phyloP scores from a whole-genome alignment of 139 green algal species.

The Mesotaenium endlicherianum region DNA sequence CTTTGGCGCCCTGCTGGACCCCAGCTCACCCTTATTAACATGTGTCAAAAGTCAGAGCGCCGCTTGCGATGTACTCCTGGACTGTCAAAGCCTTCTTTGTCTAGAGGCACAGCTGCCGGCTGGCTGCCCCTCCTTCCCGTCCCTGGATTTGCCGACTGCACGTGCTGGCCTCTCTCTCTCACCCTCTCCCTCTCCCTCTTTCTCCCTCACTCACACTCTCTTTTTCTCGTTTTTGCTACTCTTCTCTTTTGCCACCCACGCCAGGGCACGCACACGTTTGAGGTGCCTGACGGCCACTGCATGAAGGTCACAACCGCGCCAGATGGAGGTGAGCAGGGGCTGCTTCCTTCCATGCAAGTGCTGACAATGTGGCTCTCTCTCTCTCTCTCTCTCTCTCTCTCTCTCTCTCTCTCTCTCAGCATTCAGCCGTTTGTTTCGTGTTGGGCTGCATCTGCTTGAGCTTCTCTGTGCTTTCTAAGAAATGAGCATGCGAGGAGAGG shows the following conservation, averaged over 20 bases:
- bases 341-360: neutral
- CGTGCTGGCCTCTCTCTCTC: neutral
- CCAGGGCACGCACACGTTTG: constrained; percentile 61
- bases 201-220: neutral
- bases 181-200: neutral
- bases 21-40: neutral
- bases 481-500: no score
- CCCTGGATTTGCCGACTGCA: neutral
- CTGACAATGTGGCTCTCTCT: neutral
- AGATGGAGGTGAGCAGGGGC: neutral
- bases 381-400: neutral
- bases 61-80: no score
- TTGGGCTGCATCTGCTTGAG: neutral
- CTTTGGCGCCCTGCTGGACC: neutral
- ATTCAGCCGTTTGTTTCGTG: neutral
- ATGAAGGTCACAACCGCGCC: no score
- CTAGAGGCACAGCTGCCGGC: neutral
- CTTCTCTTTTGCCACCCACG: neutral
- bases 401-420: neutral
- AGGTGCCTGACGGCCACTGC: constrained; percentile 61
- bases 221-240: neutral
- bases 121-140: neutral
- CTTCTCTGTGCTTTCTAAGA: no score
- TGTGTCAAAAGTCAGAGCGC: neutral
- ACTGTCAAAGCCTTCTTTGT: neutral